Percentiles rank a stretch among this genome's conserved stretches.
Conservation (phyloP, 768 basidiomycete genomes). For the Rhizopogon salebrosus region DNA sequence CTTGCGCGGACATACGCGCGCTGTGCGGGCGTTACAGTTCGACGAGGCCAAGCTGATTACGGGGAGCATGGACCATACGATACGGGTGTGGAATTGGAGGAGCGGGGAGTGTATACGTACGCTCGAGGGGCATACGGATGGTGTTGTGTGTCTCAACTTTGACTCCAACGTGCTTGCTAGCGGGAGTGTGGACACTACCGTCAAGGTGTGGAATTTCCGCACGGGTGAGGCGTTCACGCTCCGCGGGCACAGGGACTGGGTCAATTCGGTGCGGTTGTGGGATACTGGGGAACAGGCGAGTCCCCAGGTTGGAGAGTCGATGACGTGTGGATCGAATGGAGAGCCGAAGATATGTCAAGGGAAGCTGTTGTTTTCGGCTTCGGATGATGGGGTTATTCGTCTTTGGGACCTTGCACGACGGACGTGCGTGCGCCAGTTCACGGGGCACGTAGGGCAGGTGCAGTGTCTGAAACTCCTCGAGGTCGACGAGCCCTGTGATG, state of each 20-base stretch:
- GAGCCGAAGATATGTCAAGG: constrained; percentile 58
- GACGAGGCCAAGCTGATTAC: constrained; percentile 95
- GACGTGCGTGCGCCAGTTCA: constrained; percentile 78
- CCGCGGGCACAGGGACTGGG: constrained; percentile 93
- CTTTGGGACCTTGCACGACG: constrained; percentile 88
- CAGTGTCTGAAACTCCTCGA: constrained; percentile 83
- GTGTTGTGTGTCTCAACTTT: constrained; percentile 87
- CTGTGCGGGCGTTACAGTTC: constrained; percentile 91
- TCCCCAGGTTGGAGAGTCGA: constrained; percentile 5
- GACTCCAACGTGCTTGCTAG: constrained; percentile 89
- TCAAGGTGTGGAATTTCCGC: constrained; percentile 92
- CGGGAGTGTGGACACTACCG: constrained; percentile 90
- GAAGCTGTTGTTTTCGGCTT: constrained; percentile 96
- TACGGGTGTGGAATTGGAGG: constrained; percentile 96
- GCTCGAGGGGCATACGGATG: constrained; percentile 85
- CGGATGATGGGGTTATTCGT: constrained; percentile 89
- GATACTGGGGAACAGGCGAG: constrained; percentile 36
- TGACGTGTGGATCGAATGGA: constrained; percentile 30
- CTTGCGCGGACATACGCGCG: constrained; percentile 86
- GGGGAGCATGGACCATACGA: constrained; percentile 91
- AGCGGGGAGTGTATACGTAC: constrained; percentile 84
- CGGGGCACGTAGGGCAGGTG: constrained; percentile 91
- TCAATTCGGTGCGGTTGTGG: constrained; percentile 93
- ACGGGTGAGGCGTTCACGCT: constrained; percentile 90
- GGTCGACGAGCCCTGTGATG: constrained; percentile 46